Evolutionary conservation across 768 basidiomycete genomes (phyloP).

Genomic region (Trametes elegans): DNA sequence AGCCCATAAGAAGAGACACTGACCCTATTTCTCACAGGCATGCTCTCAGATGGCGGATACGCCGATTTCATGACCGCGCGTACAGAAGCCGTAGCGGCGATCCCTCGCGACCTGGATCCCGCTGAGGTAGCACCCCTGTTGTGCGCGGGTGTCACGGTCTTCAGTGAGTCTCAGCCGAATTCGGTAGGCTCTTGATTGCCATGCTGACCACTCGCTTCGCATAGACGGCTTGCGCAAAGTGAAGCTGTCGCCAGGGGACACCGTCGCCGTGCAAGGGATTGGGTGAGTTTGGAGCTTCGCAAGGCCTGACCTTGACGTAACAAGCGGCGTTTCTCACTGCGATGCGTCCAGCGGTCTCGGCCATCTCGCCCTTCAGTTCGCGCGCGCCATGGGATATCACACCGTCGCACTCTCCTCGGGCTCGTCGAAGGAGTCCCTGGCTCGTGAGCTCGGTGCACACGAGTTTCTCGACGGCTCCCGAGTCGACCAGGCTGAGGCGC

Average conservation of each 20-base stretch:
- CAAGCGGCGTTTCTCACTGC: background rate
- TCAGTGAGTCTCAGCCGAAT: slow-evolving; percentile 21
- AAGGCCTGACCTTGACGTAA: background rate
- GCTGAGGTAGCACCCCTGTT: slow-evolving; percentile 31
- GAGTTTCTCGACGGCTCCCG: slow-evolving; percentile 33
- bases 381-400: slow-evolving; percentile 34
- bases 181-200: too few species aligned
- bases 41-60: slow-evolving; percentile 27
- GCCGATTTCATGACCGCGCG: slow-evolving; percentile 26
- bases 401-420: slow-evolving; percentile 34
- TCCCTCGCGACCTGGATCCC: slow-evolving; percentile 27
- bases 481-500: slow-evolving; percentile 29
- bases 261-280: slow-evolving; percentile 39
- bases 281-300: slow-evolving; percentile 15
- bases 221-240: slow-evolving; percentile 29
- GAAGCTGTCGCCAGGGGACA: slow-evolving; percentile 28
- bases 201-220: background rate
- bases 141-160: slow-evolving; percentile 39
- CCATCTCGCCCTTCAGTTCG: slow-evolving; percentile 35
- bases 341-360: slow-evolving; percentile 31
- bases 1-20: background rate
- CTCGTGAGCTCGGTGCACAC: slow-evolving; percentile 36
- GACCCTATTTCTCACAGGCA: slow-evolving; percentile 9
- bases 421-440: slow-evolving; percentile 31
- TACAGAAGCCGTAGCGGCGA: slow-evolving; percentile 21